Evolutionary conservation across 495 filamentous ascomycete species (phyloP), one percentile per base, ranked within the genome.

Genomic region (Pyrenopolyporus hunteri): DNA sequence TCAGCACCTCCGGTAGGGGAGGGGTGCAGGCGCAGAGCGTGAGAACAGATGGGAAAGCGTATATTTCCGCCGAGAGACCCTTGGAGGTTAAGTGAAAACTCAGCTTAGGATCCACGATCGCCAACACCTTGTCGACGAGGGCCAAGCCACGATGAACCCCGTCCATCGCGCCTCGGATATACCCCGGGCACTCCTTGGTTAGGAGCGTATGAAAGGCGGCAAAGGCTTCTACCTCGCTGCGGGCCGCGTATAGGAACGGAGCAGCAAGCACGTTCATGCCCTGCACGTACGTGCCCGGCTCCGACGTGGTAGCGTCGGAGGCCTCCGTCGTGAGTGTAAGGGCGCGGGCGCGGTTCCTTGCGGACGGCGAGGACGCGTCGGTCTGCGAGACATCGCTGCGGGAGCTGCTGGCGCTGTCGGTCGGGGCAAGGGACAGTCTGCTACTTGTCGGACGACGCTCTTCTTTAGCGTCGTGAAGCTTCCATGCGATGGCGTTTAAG

Each of bases 211-310:
- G 85, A 71, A 99, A 98, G 7, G 92, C 86, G 22, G 89, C 86
- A 53, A 96, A 98, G 8, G 95, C 94, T 71, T 99, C 92, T 0
- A 92, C 89, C 73, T 99, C 94, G 66, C 90, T 96, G 57, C 90
- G 87, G 13, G 94, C 92, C 2, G 93, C 92, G 73, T 99, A 99
- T 35, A 98, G 82, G 66, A 99, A 97, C 0, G 94, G 95, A 6
- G 94, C 94, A 29, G 91, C 93, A n/a, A 98, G 84, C n/a, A 98
- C 93, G 70, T 98, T 98, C 94, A 98, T 98, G 54, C 94, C 94
- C 71, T 99, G 94, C 4, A 98, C 95, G 71, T 99, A 99, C 48
- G 90, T 91, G 9, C 89, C 89, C 10, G 87, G 82, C 56, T 89
- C 87, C 11, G 76, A 77, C 1, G 79, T 75, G 53, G 75, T 74